Evolutionary conservation across 2,329 filamentous ascomycete species (phyloP).

Genomic region (Beauveria caledonica): DNA sequence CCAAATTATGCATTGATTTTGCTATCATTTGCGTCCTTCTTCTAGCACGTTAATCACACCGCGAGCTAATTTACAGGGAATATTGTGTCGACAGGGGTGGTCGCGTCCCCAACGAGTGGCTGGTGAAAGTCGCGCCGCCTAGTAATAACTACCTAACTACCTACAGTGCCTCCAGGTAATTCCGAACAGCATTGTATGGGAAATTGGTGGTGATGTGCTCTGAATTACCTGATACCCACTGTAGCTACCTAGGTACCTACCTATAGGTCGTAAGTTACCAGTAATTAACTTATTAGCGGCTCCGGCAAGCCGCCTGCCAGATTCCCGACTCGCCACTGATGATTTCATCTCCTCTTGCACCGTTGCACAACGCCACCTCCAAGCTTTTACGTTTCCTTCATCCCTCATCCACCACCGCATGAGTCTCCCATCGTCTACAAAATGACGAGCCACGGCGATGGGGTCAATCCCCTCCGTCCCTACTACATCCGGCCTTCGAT

Average conservation of each 20-base stretch:
- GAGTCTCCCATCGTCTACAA: conserved; percentile 17
- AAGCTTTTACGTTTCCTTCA: neutral
- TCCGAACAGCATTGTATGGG: no score
- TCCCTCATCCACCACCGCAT: conserved; percentile 18
- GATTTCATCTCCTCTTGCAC: neutral
- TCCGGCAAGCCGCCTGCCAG: neutral
- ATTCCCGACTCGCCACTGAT: conserved; percentile 5
- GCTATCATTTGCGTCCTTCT: neutral
- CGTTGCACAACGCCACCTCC: neutral
- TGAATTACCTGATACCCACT: no score
- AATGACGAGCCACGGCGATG: conserved; percentile 39
- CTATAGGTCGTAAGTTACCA: no score
- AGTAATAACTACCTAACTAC: neutral
- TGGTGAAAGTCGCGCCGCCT: neutral
- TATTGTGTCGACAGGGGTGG: neutral
- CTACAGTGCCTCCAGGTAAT: no score
- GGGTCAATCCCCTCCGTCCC: conserved; percentile 56
- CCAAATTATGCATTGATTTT: no score
- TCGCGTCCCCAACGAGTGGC: neutral
- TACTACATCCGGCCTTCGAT: conserved; percentile 61
- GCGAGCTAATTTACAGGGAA: neutral
- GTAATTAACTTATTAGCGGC: neutral
- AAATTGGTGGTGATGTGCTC: no score
- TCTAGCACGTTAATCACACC: neutral
- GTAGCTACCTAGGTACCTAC: no score